phyloP scores from a whole-genome alignment of 768 basidiomycete species.

The Boletus reticulatus region DNA sequence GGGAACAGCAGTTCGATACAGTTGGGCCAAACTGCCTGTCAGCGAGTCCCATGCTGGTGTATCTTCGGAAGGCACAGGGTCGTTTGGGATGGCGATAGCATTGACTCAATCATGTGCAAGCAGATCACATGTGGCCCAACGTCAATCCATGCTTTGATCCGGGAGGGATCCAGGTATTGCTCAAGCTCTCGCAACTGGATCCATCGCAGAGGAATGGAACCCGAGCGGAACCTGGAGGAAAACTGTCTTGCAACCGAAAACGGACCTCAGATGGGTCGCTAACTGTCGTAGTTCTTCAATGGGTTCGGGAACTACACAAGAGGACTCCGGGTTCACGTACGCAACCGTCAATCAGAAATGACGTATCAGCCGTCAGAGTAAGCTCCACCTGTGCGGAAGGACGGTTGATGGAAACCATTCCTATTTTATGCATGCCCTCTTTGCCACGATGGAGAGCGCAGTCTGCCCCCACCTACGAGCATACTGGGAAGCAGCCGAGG shows the following conservation, averaged over 20 bases:
- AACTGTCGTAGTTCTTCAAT: slow-evolving; percentile 42
- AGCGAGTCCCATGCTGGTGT: slow-evolving; percentile 46
- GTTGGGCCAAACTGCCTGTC: slow-evolving; percentile 41
- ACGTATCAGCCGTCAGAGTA: slow-evolving; percentile 32
- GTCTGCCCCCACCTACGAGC: no score
- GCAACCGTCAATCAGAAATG: slow-evolving; percentile 47
- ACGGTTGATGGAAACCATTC: slow-evolving; percentile 61
- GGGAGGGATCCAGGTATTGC: slow-evolving; percentile 21
- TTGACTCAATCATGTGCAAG: slow-evolving; percentile 51
- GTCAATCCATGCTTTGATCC: slow-evolving; percentile 57
- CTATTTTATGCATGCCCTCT: slow-evolving; percentile 54
- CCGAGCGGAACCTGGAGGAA: slow-evolving; percentile 57
- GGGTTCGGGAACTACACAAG: slow-evolving; percentile 62
- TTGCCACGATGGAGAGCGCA: slow-evolving; percentile 56
- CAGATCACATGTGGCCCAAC: slow-evolving; percentile 61
- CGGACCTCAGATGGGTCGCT: slow-evolving; percentile 37
- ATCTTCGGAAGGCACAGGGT: slow-evolving; percentile 41
- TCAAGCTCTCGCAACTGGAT: slow-evolving; percentile 44
- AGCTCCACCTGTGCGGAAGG: slow-evolving; percentile 32
- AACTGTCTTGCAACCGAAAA: slow-evolving; percentile 37
- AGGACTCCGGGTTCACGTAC: slow-evolving; percentile 58
- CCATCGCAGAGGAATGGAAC: slow-evolving; percentile 68
- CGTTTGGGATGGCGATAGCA: slow-evolving; percentile 28
- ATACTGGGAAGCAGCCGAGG: no score
- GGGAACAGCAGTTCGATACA: slow-evolving; percentile 42